Conservation (phyloP, 2,329 filamentous ascomycete genomes). For the Lachnellula occidentalis region DNA sequence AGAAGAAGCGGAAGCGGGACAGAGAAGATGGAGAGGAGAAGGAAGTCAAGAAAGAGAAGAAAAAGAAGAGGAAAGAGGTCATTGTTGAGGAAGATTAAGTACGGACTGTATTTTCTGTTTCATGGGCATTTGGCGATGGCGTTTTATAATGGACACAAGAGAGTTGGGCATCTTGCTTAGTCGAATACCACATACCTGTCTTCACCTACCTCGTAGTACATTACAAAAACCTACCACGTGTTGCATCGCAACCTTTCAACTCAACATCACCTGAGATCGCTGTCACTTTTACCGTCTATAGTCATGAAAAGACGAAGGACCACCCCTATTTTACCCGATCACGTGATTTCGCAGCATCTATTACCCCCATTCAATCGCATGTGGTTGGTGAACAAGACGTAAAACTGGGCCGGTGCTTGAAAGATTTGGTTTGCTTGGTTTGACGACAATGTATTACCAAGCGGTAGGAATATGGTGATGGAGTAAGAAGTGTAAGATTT, state of each 20-base stretch:
- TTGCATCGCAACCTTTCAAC: too few relatives aligned
- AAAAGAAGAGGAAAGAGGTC: conserved; percentile 21
- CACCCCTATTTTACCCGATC: neutral
- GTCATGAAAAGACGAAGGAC: too few relatives aligned
- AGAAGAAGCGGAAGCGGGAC: conserved; percentile 48
- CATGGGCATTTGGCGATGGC: conserved; percentile 13
- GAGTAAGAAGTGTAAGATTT: too few relatives aligned
- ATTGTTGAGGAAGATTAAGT: conserved; percentile 10
- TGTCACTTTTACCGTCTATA: neutral
- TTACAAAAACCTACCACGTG: too few relatives aligned
- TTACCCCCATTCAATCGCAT: neutral
- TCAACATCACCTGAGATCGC: too few relatives aligned
- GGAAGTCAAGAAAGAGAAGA: conserved; percentile 15
- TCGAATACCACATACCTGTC: neutral
- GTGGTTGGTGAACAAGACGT: neutral
- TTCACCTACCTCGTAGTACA: neutral
- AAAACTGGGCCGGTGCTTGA: too few relatives aligned
- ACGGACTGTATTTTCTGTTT: neutral
- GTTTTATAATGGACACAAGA: neutral
- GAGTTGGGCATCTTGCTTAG: neutral
- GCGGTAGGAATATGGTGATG: too few relatives aligned
- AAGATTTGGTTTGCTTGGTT: too few relatives aligned
- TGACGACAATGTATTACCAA: too few relatives aligned
- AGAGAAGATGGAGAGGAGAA: conserved; percentile 21
- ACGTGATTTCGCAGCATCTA: neutral